These are phyloP conservation scores for Gaeumannomyces sp. DNA, from an alignment of 2,329 filamentous ascomycete species.

Conservation along the genomic window DNA sequence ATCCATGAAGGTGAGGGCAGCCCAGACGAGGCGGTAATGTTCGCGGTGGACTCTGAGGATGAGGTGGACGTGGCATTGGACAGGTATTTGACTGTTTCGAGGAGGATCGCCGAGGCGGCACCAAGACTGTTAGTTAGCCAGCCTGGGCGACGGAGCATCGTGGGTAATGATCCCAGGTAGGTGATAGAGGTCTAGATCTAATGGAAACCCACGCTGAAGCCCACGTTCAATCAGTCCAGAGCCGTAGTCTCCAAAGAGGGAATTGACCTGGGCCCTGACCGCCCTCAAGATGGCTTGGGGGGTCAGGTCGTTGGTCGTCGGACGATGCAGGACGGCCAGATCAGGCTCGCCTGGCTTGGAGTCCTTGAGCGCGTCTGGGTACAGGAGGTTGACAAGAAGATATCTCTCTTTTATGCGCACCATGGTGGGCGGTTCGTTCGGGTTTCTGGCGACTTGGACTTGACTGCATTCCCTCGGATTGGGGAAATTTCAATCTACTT, in stretches of 20 bases:
- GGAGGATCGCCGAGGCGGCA: neutral
- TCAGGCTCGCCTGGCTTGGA: constrained; percentile 34
- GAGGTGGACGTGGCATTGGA: constrained; percentile 85
- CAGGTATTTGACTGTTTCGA: constrained; percentile 73
- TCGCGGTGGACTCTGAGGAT: constrained; percentile 80
- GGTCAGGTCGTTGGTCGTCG: constrained; percentile 67
- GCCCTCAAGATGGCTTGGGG: constrained; percentile 58
- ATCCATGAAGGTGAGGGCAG: constrained; percentile 75
- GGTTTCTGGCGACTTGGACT: neutral
- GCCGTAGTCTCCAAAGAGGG: constrained; percentile 85
- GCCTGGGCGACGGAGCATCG: neutral
- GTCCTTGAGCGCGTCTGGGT: constrained; percentile 54
- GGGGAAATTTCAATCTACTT: neutral
- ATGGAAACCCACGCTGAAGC: constrained; percentile 3
- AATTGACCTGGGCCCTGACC: constrained; percentile 63
- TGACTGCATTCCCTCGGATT: no score
- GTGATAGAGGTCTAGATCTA: neutral
- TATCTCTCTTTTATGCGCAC: constrained; percentile 96
- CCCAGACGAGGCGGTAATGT: constrained; percentile 85
- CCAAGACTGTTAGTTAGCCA: constrained; percentile 17
- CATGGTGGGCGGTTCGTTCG: constrained; percentile 46
- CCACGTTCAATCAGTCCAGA: constrained; percentile 65
- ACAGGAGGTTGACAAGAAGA: constrained; percentile 88
- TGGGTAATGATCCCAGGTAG: neutral
- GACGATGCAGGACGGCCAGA: constrained; percentile 70